Evolutionary conservation across 2,329 filamentous ascomycete species (phyloP).

Genomic region (Neonectria neomacrospora): DNA sequence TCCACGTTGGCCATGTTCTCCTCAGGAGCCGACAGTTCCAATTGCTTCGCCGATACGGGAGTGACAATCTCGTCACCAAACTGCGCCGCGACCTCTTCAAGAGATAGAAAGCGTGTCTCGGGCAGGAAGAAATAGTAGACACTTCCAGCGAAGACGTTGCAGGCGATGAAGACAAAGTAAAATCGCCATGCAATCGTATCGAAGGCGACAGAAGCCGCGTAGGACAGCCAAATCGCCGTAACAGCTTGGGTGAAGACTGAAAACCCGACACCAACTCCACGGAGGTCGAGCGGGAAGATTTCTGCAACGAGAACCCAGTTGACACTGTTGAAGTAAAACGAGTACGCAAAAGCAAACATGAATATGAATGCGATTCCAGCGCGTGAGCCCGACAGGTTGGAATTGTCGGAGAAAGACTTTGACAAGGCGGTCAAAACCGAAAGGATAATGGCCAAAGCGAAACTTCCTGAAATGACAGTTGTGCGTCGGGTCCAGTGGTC

Average conservation of each 20-base stretch:
- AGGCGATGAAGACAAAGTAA: conserved; percentile 49
- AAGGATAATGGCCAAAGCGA: conserved; percentile 14
- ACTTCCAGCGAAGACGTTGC: conserved; percentile 44
- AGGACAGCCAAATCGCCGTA: conserved; percentile 47
- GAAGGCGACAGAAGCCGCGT: conserved; percentile 44
- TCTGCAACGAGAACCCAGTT: conserved; percentile 47
- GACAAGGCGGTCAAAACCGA: conserved; percentile 20
- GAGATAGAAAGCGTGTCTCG: conserved; percentile 48
- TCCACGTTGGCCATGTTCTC: not conserved
- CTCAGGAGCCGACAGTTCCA: not conserved
- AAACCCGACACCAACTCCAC: conserved; percentile 41
- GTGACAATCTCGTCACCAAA: conserved; percentile 46
- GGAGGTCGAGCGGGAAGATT: conserved; percentile 44
- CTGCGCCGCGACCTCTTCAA: conserved; percentile 48
- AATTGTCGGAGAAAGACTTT: conserved; percentile 29
- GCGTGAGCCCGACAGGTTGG: conserved; percentile 34
- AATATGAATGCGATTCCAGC: conserved; percentile 49
- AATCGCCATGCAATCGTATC: conserved; percentile 46
- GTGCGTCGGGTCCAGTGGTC: conserved; percentile 45
- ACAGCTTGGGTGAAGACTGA: conserved; percentile 45
- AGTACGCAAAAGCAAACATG: conserved; percentile 45
- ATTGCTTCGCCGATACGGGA: conserved; percentile 4
- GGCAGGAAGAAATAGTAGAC: conserved; percentile 50
- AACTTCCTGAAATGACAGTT: conserved; percentile 23
- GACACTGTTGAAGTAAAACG: conserved; percentile 49